Percentiles rank a stretch among this genome's conserved stretches.
Conservation (phyloP, 2,329 filamentous ascomycete genomes). For the Graphiopsis chlorocephala region DNA sequence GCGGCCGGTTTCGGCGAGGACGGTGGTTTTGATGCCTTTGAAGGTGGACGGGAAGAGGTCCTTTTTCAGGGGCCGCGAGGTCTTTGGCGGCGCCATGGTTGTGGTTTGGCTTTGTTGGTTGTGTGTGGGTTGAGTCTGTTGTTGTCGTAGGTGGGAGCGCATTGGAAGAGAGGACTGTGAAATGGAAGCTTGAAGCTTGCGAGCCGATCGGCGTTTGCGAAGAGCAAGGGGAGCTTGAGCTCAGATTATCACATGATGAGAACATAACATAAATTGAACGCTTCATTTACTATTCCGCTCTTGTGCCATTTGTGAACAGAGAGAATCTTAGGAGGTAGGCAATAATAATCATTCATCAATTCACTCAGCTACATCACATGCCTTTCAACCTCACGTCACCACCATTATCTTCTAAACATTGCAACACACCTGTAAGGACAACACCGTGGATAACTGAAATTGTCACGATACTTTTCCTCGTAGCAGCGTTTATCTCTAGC, state of each 20-base stretch:
- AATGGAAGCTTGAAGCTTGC: background rate
- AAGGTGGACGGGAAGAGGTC: conserved; percentile 68
- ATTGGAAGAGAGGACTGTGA: conserved; percentile 4
- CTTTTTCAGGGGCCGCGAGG: conserved; percentile 61
- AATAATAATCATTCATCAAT: background rate
- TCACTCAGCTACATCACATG: background rate
- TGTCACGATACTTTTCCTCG: background rate
- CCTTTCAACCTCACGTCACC: background rate
- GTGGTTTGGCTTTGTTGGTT: background rate
- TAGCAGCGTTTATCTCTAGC: background rate
- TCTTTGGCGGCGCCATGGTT: conserved; percentile 40
- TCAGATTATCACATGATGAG: background rate
- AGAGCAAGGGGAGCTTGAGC: background rate
- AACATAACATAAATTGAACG: background rate
- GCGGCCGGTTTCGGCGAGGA: conserved; percentile 53
- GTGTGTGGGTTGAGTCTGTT: background rate
- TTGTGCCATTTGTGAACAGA: background rate
- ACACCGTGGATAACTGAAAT: conserved; percentile 69
- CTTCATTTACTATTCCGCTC: background rate
- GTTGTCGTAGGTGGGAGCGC: conserved; percentile 1
- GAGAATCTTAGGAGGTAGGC: background rate
- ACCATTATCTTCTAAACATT: background rate
- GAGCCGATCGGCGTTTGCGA: conserved; percentile 38
- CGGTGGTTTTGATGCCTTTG: conserved; percentile 64
- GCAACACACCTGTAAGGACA: background rate